Evolutionary conservation across 192 early-diverging fungal species (phyloP).

Genomic region (Chytriomyces sp.): DNA sequence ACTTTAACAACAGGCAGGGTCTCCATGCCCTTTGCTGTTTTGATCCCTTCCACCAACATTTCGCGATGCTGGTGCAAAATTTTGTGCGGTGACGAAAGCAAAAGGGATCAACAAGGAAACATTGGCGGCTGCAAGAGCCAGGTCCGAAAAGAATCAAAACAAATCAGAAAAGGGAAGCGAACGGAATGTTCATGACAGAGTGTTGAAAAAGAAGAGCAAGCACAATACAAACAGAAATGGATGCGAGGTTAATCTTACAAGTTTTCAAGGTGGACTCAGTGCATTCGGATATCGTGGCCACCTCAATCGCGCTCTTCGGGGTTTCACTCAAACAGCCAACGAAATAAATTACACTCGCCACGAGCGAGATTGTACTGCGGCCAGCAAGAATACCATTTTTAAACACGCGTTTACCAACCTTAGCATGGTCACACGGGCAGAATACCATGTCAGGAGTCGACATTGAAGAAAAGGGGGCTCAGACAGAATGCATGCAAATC

Average conservation of each 20-base stretch:
- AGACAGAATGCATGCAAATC: not conserved
- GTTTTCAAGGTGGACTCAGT: slow-evolving; percentile 94
- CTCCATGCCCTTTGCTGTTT: slow-evolving; percentile 32
- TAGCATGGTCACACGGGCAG: not conserved
- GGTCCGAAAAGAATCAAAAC: not conserved
- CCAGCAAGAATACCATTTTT: slow-evolving; percentile 85
- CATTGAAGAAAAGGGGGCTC: too few relatives aligned
- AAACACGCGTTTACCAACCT: slow-evolving; percentile 67
- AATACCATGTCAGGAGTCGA: not conserved
- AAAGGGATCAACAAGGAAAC: not conserved
- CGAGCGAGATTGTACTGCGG: slow-evolving; percentile 89
- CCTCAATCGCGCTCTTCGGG: slow-evolving; percentile 72
- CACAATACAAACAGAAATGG: not conserved
- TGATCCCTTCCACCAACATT: slow-evolving; percentile 53
- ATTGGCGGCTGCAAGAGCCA: not conserved
- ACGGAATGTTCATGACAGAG: too few relatives aligned
- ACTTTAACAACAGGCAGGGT: slow-evolving; percentile 20
- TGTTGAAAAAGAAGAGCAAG: not conserved
- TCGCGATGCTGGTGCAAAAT: slow-evolving; percentile 50
- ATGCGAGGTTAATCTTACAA: slow-evolving; percentile 21
- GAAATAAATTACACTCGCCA: slow-evolving; percentile 91
- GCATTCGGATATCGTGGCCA: slow-evolving; percentile 85
- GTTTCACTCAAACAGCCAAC: slow-evolving; percentile 71
- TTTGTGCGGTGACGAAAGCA: slow-evolving; percentile 46
- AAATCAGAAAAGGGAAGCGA: not conserved